Evolutionary conservation across 2,329 filamentous ascomycete species (phyloP), one percentile per base, ranked within the genome.

Genomic region (Orbilia quercus): DNA sequence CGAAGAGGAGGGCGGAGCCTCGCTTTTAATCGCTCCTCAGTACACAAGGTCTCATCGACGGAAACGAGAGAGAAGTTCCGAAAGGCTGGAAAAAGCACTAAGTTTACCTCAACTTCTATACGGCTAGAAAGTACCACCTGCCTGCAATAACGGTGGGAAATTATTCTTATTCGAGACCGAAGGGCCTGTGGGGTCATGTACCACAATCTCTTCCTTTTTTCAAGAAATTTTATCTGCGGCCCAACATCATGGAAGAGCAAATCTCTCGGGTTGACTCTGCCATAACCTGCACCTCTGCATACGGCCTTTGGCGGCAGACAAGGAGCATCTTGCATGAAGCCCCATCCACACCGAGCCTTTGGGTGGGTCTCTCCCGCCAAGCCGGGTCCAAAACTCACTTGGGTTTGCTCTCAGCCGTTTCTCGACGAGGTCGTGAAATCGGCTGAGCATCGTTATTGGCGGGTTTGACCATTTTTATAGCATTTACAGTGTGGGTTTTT

Each of bases 31-130:
- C 57, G 55, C 57, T 54, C 40, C 28, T 36, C 22, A 36, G 22
- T 3, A 59, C 64, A 60, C 64, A 42, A 69, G 64, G 64, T 47
- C 63, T 28, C 65, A 70, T 58, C 57, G 48, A 63, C 57, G 48
- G 65, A 34, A 14, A 28, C 55, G 47, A 31, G 51, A 23, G 55
- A 47, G 50, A 55, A 48, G 51, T 51, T 69, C 47, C 64, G 55
- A 47, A 60, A 60, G 55, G 64, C 55, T 55, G 60, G 64, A 40
- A 59, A 69, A 54, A 54, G 44, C 38, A 47, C 44, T 34, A 36
- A 16, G 23, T 2, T 23, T 20, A n/a, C 40, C 7, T 23, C 45
- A 40, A 28, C 55, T 65, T 25, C 42, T 44, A 20, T 59, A 42
- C 31, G 53, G 44, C 42, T 45, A 34, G 42, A 60, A 18, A 20